Base-by-base conservation (phyloP, 208 protist species). In the Trypanosoma melophagium region DNA sequence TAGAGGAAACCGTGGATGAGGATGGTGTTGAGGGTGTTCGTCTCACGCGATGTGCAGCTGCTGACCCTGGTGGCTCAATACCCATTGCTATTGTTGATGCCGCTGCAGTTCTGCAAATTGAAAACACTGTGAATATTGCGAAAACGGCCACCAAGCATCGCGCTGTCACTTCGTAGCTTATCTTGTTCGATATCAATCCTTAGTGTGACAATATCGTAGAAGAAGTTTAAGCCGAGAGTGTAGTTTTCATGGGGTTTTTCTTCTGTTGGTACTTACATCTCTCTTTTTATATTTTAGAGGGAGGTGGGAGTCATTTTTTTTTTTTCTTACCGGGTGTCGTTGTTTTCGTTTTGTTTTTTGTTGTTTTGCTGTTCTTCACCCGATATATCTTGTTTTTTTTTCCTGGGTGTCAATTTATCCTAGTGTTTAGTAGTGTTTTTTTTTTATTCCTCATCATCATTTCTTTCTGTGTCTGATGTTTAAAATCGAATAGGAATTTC, bases 11-110 rank as follows among this genome's bases (percentile, higher is more conserved):
- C 13, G 25, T 56, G 44, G 57, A 61, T 24, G 42, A 72, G n/a
- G 13, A 44, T 53, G 60, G 72, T 19, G 53, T 60, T 7, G 42
- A 63, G 16, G 75, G 75, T 12, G 69, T 80, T 38, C 59, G 64
- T 14, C 21, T 80, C 0, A 69, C 65, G 17, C 55, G 55, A 56
- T 73, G 75, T 53, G 61, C 51, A 42, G 65, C 72, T 13, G 59
- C 49, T 9, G 76, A 79, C 21, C 70, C 80, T 49, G 60, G 68
- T 28, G 72, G 76, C 0, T 77, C 60, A 49, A 41, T 86, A 45
- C 73, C 72, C 19, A 58, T 17, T n/a, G 4, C 38, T 14, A 56
- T 66, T 65, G 51, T 74, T 19, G 55, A 72, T 24, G 50, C 55
- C 19, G 35, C 54, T 42, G 19, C 55, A 42, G 14, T 53, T 2